Conservation (phyloP, 345 rosid species). For the Gossypium stocksii region DNA sequence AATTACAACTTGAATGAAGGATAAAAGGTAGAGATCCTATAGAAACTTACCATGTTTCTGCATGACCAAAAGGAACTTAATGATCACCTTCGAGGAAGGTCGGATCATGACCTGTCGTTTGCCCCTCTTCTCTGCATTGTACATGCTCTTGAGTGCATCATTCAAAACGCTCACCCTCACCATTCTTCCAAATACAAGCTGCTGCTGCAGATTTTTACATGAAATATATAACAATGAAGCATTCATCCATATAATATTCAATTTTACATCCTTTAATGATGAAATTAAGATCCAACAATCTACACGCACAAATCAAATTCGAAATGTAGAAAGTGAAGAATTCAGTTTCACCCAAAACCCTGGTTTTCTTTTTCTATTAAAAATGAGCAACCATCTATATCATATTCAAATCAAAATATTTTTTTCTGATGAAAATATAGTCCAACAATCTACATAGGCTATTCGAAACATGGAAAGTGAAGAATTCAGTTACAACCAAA, state of each 20-base stretch:
- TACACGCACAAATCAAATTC: neutral
- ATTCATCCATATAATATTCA: neutral
- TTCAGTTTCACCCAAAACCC: neutral
- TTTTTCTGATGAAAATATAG: neutral
- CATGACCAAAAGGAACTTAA: conserved; percentile 77
- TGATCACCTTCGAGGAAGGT: conserved; percentile 75
- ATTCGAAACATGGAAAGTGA: neutral
- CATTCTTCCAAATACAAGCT: conserved; percentile 38
- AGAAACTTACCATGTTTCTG: conserved; percentile 61
- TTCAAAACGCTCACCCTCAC: conserved; percentile 73
- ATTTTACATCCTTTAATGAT: no score
- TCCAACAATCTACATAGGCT: neutral
- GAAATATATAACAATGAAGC: neutral
- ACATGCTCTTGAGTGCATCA: conserved; percentile 82
- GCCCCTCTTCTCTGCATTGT: conserved; percentile 75
- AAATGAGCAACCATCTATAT: neutral
- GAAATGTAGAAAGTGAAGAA: neutral
- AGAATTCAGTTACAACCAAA: neutral
- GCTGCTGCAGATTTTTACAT: neutral
- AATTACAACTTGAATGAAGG: neutral
- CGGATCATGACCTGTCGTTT: conserved; percentile 77
- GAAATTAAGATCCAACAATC: no score
- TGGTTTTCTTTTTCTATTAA: no score
- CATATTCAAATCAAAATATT: neutral
- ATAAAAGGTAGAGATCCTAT: neutral